Evolutionary conservation across 495 filamentous ascomycete genomes (phyloP), one percentile per base, ranked within the genome.

Genomic region (Cladorrhinum samala): DNA sequence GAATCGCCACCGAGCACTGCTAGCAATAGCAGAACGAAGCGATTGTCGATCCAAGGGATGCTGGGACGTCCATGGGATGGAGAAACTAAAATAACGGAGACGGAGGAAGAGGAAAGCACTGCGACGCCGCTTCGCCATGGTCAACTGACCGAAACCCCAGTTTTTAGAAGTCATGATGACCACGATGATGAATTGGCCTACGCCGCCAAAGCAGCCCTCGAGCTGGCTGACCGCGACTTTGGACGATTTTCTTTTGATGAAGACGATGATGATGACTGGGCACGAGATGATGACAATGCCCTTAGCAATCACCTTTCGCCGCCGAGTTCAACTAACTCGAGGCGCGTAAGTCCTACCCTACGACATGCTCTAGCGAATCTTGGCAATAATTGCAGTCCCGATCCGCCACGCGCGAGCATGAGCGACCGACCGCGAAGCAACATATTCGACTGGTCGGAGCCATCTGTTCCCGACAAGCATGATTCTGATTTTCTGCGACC

Each of bases 361-460:
- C 68, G 74, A 30, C 65, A 66, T 17, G 72, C 72, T 9, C 59
- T 78, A 16, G 66, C 61, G 17, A 68, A 54, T 48, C 60, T 75
- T n/a, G 76, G 62, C 24, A 70, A 72, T 21, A 73, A 73, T 56
- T 62, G 41, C 37, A 64, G 55, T 49, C 46, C 53, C 40, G 63
- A 73, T 38, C 60, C 50, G 18, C 50, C 66, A 21, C 59, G 59
- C 48, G 64, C 70, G 14, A 41, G 56, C 55, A 62, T 66, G 36
- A 70, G 62, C 43, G 77, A 77, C 44, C 70, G 77, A 52, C 77
- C 77, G 16, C 71, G 76, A 52, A 80, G 77, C 51, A 87, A 79
- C 59, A 79, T 91, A 20, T 95, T 94, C 59, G 89, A 95, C 66
- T 96, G 90, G 89, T 84, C 86, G 43, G 91, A 95, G 65, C 79